Evolutionary conservation across 176 grass and related monocot species (phyloP).

Genomic region (Musa schizocarpa): DNA sequence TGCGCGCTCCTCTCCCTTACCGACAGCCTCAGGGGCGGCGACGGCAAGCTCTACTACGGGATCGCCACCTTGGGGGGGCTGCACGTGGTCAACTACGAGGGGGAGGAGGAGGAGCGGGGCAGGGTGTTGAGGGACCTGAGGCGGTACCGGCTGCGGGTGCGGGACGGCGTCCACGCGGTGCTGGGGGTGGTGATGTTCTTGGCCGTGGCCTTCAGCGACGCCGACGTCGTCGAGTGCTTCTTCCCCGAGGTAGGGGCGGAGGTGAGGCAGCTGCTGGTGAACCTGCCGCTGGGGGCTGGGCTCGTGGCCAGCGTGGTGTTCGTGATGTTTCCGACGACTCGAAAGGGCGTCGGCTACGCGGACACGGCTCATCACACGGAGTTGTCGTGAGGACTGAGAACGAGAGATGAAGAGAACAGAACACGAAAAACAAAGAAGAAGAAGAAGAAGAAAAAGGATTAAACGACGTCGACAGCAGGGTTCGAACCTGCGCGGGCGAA

Average conservation of each 20-base stretch:
- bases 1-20: conserved; percentile 39
- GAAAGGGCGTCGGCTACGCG: conserved; percentile 36
- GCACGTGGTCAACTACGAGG: conserved; percentile 35
- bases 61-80: conserved; percentile 34
- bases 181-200: conserved; percentile 25
- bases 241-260: conserved; percentile 1
- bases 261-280: conserved; percentile 20
- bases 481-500: conserved; percentile 75
- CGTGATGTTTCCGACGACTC: conserved; percentile 31
- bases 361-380: neutral
- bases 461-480: conserved; percentile 17
- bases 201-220: conserved; percentile 31
- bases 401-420: neutral
- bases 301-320: conserved; percentile 37
- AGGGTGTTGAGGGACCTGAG: neutral
- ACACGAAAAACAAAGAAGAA: neutral
- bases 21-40: conserved; percentile 30
- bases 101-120: neutral
- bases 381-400: neutral
- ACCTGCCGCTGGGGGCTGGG: conserved; percentile 36
- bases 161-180: conserved; percentile 31
- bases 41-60: conserved; percentile 49
- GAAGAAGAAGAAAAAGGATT: too few relatives aligned
- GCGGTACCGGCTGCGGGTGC: neutral
- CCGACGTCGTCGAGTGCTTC: conserved; percentile 26